Base-by-base conservation (phyloP, 1,284 basidiomycete species). In the Marasmius oreades region DNA sequence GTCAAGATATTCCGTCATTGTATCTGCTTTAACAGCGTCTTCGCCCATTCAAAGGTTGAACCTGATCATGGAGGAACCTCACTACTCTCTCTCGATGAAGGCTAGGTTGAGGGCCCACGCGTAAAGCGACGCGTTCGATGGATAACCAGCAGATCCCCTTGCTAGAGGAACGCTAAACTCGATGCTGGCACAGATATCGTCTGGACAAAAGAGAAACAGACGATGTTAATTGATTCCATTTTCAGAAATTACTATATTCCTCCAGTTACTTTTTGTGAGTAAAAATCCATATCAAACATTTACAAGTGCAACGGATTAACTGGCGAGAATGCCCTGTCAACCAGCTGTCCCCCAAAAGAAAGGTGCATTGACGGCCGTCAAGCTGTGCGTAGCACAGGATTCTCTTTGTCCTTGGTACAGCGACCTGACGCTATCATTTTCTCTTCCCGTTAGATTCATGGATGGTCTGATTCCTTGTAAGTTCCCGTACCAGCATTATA, bases 361-460 rank as follows among this genome's bases (percentile, higher is more conserved):
- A 83, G 80, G 0, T 90, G 88, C 60, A 89, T 91, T 90, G 56
- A 90, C 88, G 0, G 87, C 86, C 0, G 84, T 91, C 46, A 36
- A 50, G 28, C 43, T 46, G 58, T 56, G 39, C 22, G 58, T 51
- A 20, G 20, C 8, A 24, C 6, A 14, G 10, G 11, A 18, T 14
- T 48, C 18, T 11, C 42, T 26, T 11, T 34, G 8, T 3, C n/a
- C 43, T 39, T 16, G 28, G 18, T 31, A 8, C 22, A 31, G 7
- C 3, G 28, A 23, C 1, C 31, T n/a, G 3, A 16, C n/a, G n/a
- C n/a, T n/a, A n/a, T n/a, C n/a, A 12, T n/a, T 6, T 39, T 20
- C 34, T 39, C 10, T 4, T 14, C 22, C 20, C 7, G n/a, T 26
- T n/a, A 53, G 51, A 22, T 53, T 53, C 16, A 53, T 53, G 52